phyloP scores from a whole-genome alignment of 257 asterid species.

The Solanum pinnatisectum region DNA sequence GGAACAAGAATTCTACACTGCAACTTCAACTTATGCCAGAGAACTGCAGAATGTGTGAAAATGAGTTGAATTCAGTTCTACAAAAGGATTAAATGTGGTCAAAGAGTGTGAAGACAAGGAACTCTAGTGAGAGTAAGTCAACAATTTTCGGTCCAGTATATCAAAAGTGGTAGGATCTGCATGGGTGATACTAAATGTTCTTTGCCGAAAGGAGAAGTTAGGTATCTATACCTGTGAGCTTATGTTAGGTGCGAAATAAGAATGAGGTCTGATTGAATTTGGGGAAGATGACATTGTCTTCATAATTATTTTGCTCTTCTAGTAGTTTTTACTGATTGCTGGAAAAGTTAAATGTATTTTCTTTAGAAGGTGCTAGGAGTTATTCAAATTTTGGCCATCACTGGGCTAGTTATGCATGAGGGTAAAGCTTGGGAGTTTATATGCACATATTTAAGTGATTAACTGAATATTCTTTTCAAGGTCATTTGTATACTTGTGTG shows the following conservation, averaged over 20 bases:
- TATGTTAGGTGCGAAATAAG: not conserved
- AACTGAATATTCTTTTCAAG: not conserved
- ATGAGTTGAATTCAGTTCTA: not conserved
- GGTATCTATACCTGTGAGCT: not conserved
- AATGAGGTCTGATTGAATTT: not conserved
- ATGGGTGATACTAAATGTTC: not conserved
- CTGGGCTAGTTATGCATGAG: not conserved
- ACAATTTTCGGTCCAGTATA: not conserved
- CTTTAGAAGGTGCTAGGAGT: not conserved
- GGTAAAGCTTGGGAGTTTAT: not conserved
- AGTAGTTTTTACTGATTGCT: not conserved
- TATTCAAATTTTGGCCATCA: not conserved
- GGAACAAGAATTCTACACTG: not conserved
- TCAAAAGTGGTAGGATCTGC: not conserved
- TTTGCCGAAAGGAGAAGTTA: not conserved
- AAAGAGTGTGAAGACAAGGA: not conserved
- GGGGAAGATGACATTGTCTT: not conserved
- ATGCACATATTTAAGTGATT: too few relatives aligned
- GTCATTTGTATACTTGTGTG: not conserved
- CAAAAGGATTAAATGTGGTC: not conserved
- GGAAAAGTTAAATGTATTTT: not conserved
- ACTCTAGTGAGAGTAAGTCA: not conserved
- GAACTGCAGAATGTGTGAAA: not conserved
- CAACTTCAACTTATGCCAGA: not conserved
- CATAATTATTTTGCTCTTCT: not conserved